These are phyloP conservation scores for Lagerstroemia speciosa DNA, from an alignment of 345 rosid species.

Conservation along the genomic window DNA sequence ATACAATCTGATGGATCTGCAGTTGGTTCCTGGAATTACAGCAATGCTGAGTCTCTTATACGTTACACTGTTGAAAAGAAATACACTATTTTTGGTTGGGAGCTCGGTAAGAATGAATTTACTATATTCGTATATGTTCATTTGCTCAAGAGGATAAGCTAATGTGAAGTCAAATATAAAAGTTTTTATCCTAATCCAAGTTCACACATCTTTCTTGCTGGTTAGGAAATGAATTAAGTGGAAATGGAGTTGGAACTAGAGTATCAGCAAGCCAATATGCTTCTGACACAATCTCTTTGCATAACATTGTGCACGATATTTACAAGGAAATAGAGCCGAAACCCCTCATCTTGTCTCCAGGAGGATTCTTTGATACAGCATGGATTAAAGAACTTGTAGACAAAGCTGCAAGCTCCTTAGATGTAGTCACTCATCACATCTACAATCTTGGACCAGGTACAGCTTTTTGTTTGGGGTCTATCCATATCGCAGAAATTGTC, in stretches of 20 bases:
- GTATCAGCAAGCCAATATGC: conserved; percentile 71
- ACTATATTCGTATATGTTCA: not conserved
- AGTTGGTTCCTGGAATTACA: conserved; percentile 61
- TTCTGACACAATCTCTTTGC: conserved; percentile 47
- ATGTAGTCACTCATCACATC: conserved; percentile 75
- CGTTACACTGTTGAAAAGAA: conserved; percentile 43
- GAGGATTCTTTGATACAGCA: conserved; percentile 65
- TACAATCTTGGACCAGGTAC: conserved; percentile 96
- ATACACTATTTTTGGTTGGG: conserved; percentile 60
- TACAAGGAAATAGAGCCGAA: conserved; percentile 36
- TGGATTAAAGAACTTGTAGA: conserved; percentile 61
- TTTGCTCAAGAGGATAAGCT: not conserved
- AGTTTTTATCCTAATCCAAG: not conserved
- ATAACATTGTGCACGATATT: conserved; percentile 33
- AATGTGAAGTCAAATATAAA: not conserved
- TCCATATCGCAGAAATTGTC: too few species aligned
- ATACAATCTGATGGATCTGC: conserved; percentile 38
- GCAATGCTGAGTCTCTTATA: conserved; percentile 67
- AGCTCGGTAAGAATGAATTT: conserved; percentile 51
- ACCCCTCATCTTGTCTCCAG: conserved; percentile 75
- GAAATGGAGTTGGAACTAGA: conserved; percentile 67
- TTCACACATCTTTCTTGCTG: not conserved
- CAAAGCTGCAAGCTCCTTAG: conserved; percentile 37
- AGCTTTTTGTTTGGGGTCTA: not conserved
- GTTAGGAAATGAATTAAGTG: conserved; percentile 81